Percentiles rank a stretch among this genome's conserved stretches.
These are phyloP conservation scores for Diutina rugosa DNA, from an alignment of 1,139 yeast genomes.

Conservation along the genomic window DNA sequence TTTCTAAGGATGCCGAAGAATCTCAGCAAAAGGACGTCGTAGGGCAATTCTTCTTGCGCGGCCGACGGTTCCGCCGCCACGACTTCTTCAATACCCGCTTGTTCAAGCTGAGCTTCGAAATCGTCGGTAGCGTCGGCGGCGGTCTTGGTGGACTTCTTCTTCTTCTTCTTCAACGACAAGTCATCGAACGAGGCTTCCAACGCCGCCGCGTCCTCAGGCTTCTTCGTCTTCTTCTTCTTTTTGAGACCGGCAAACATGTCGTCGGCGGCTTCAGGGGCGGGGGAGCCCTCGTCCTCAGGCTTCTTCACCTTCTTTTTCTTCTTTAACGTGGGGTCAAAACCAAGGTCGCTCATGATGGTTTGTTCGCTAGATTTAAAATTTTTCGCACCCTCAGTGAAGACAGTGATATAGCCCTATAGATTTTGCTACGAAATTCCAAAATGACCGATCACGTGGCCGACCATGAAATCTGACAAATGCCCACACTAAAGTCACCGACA, in stretches of 20 bases:
- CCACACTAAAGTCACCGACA: too few species aligned
- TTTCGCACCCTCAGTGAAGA: background rate
- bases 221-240: constrained; percentile 39
- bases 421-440: background rate
- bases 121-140: constrained; percentile 41
- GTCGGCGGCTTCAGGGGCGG: constrained; percentile 21
- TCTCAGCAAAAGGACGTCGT: constrained; percentile 65
- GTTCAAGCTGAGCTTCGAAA: constrained; percentile 80
- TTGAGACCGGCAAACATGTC: constrained; percentile 43
- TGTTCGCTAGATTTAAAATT: background rate
- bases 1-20: constrained; percentile 78
- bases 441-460: background rate
- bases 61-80: constrained; percentile 18
- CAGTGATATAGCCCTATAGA: background rate
- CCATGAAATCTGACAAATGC: too few species aligned
- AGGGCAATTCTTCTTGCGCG: constrained; percentile 49
- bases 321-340: constrained; percentile 68
- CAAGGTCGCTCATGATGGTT: constrained; percentile 43
- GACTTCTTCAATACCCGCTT: constrained; percentile 70
- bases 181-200: constrained; percentile 59
- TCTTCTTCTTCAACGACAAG: constrained; percentile 57
- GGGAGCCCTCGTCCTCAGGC: constrained; percentile 27
- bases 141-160: constrained; percentile 58
- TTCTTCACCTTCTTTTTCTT: constrained; percentile 71
- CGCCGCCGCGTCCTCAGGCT: constrained; percentile 22